A percentile compares a stretch with the other conserved stretches of the same genome.
These are phyloP conservation scores for Penicillium canariense DNA, from an alignment of 495 filamentous ascomycete genomes.

Conservation along the genomic window DNA sequence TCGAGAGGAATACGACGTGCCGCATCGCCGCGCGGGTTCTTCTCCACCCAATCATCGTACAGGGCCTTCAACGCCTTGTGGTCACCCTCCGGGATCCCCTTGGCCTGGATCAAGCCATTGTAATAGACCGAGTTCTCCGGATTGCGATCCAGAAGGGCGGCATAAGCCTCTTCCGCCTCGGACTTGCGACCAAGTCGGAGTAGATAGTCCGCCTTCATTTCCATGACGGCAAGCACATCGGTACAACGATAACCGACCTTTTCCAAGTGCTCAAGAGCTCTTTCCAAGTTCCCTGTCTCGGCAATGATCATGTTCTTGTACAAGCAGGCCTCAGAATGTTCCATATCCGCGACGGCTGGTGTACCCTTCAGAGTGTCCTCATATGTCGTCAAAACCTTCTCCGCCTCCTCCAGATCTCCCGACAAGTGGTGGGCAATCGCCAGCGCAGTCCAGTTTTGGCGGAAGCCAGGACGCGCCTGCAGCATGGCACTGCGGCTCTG, in stretches of 20 bases:
- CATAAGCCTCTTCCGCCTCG: constrained; percentile 81
- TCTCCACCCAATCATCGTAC: constrained; percentile 78
- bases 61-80: constrained; percentile 62
- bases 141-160: constrained; percentile 78
- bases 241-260: constrained; percentile 69
- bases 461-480: constrained; percentile 69
- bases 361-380: constrained; percentile 84
- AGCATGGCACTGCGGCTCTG: constrained; percentile 83
- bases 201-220: constrained; percentile 83
- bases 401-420: constrained; percentile 79
- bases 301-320: constrained; percentile 97
- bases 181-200: constrained; percentile 71
- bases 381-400: constrained; percentile 86
- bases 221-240: constrained; percentile 86
- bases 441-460: constrained; percentile 94
- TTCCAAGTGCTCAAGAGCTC: constrained; percentile 85
- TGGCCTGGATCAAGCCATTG: constrained; percentile 63
- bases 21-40: constrained; percentile 80
- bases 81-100: constrained; percentile 63
- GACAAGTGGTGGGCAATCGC: constrained; percentile 89
- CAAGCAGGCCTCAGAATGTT: constrained; percentile 92
- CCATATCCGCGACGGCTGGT: constrained; percentile 74
- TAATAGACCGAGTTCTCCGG: constrained; percentile 86
- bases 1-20: constrained; percentile 83
- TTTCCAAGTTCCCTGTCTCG: constrained; percentile 72